Conservation (phyloP, 2,329 filamentous ascomycete species). For the Hymenoscyphus fraxineus region DNA sequence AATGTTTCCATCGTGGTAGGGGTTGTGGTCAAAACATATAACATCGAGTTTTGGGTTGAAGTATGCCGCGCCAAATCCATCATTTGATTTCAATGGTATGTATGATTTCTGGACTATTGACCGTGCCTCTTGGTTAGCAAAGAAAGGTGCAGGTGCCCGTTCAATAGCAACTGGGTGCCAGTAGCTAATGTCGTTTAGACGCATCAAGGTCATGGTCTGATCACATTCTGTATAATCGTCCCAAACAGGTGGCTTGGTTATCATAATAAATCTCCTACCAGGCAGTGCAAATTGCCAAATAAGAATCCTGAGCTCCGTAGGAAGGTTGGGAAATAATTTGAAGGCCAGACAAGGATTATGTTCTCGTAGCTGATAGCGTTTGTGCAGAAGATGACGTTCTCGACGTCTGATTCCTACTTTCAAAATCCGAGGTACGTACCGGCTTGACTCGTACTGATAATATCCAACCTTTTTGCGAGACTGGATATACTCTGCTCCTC, state of each 20-base stretch:
- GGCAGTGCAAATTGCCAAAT: background rate
- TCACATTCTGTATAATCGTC: background rate
- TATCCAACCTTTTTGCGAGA: background rate
- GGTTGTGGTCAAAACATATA: background rate
- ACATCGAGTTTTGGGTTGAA: background rate
- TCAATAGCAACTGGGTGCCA: background rate
- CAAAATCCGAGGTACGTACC: background rate
- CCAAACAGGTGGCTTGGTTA: background rate
- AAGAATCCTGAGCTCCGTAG: background rate
- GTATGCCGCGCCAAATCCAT: background rate
- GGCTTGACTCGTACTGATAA: background rate
- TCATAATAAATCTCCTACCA: background rate
- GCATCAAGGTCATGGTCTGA: background rate
- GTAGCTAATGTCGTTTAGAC: background rate
- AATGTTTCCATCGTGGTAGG: background rate
- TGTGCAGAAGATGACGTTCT: too few species aligned
- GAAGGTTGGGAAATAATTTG: background rate
- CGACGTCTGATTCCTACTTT: too few species aligned
- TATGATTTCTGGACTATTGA: background rate
- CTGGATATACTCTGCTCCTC: background rate
- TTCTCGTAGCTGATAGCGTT: background rate
- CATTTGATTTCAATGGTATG: background rate
- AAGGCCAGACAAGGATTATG: background rate
- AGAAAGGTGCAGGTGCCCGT: background rate
- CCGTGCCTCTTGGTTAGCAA: slow-evolving; percentile 3